Conservation (phyloP, 257 asterid genomes). For the Pogostemon cablin region DNA sequence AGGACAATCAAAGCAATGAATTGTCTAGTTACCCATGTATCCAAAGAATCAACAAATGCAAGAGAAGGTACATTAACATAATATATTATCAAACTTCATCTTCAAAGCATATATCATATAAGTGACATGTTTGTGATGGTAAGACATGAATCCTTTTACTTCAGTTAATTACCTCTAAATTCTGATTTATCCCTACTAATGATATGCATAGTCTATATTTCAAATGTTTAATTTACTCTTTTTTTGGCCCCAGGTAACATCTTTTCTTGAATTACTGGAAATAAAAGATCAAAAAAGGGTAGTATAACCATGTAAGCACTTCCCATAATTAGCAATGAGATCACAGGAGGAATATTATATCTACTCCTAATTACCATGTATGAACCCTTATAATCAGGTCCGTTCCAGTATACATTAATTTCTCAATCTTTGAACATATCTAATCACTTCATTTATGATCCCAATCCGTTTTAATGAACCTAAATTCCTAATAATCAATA, state of each 20-base stretch:
- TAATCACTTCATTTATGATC: slow-evolving; percentile 9
- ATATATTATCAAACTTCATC: background rate
- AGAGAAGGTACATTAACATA: background rate
- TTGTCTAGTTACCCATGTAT: slow-evolving; percentile 6
- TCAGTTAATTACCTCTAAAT: too few species aligned
- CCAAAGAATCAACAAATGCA: slow-evolving; percentile 23
- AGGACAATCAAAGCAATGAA: background rate
- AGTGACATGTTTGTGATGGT: background rate
- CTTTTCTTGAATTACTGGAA: too few species aligned
- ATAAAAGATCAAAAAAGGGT: too few species aligned
- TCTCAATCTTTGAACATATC: background rate
- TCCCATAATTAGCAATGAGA: slow-evolving; percentile 20
- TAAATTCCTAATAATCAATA: slow-evolving; percentile 3
- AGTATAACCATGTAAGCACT: background rate
- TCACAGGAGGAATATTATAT: background rate
- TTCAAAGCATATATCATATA: background rate
- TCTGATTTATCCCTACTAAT: too few species aligned
- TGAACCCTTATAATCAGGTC: background rate
- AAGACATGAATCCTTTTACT: background rate
- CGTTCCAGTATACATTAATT: slow-evolving; percentile 15
- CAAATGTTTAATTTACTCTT: too few species aligned
- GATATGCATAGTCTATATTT: too few species aligned
- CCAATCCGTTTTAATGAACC: background rate
- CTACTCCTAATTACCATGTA: background rate
- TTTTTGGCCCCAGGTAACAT: too few species aligned